A percentile compares a stretch with the other conserved stretches of the same genome.
Conservation (phyloP, 352 stramenopile species). For the Pythium brassicae region DNA sequence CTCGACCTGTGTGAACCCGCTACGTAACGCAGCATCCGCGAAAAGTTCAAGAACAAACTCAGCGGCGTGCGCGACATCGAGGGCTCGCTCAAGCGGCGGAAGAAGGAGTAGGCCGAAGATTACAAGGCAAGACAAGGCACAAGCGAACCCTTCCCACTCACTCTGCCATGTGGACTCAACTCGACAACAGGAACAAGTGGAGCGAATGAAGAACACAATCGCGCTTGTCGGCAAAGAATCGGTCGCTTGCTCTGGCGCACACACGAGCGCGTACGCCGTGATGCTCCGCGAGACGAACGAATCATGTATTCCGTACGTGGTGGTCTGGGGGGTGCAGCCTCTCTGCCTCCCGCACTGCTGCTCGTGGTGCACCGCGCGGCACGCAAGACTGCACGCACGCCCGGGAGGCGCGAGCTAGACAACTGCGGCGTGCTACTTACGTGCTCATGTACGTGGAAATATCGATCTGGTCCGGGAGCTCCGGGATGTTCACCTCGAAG, state of each 20-base stretch:
- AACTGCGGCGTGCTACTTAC: slow-evolving; percentile 27
- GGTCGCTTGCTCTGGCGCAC: background rate
- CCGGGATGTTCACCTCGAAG: slow-evolving; percentile 99
- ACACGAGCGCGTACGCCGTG: background rate
- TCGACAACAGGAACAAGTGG: background rate
- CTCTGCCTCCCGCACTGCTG: background rate
- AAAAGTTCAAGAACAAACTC: slow-evolving; percentile 75
- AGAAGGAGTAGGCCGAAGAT: slow-evolving; percentile 50
- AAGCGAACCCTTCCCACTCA: no score
- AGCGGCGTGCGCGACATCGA: slow-evolving; percentile 74
- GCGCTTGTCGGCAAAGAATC: background rate
- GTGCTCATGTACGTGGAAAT: slow-evolving; percentile 97
- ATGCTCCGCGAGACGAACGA: background rate
- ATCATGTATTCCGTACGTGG: background rate
- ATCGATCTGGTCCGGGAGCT: slow-evolving; percentile 99
- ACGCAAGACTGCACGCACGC: background rate
- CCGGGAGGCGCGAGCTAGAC: background rate
- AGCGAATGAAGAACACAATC: background rate
- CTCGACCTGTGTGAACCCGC: no score
- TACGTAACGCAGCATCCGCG: slow-evolving; percentile 72
- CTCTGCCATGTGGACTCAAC: no score
- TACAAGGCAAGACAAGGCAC: no score
- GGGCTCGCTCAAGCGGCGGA: slow-evolving; percentile 42
- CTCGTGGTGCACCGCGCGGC: background rate
- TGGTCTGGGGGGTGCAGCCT: no score